phyloP scores from a whole-genome alignment of 169 alveolate species.

The Sarcocystis neurona region DNA sequence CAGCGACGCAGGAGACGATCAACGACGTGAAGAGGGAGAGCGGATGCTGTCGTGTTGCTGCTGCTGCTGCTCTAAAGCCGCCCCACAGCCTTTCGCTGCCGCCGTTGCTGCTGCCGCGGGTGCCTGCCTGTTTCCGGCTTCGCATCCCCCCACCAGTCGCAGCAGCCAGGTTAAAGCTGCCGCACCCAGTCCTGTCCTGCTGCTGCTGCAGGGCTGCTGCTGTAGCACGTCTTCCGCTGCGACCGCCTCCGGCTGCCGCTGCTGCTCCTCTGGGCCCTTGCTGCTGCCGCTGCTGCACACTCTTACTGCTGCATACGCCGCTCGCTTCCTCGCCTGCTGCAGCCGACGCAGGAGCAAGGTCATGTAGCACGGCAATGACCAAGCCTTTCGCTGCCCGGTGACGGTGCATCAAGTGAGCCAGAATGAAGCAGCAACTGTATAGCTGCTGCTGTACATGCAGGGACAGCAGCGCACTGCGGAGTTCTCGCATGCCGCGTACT shows the following conservation, averaged over 20 bases:
- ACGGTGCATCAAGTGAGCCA: conserved; percentile 59
- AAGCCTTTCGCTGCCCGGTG: background rate
- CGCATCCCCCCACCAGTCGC: conserved; percentile 13
- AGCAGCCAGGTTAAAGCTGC: too few species aligned
- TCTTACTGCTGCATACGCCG: conserved; percentile 8
- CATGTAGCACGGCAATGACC: conserved; percentile 19
- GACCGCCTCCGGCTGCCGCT: background rate
- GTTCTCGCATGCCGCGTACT: background rate
- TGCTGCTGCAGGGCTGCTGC: background rate
- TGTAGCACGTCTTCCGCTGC: background rate
- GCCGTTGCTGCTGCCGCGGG: conserved; percentile 26
- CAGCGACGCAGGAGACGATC: background rate
- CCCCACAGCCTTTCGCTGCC: background rate
- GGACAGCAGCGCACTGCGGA: conserved; percentile 12
- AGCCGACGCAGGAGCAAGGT: background rate
- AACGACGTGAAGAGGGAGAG: conserved; percentile 34
- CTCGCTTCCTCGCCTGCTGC: background rate
- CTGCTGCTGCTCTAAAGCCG: background rate
- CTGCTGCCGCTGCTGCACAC: background rate
- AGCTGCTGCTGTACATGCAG: conserved; percentile 62
- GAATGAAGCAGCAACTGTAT: conserved; percentile 47
- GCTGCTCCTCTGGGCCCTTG: background rate
- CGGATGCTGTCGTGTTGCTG: conserved; percentile 10
- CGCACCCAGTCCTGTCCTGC: background rate
- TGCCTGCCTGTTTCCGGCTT: conserved; percentile 15